These are phyloP conservation scores for Alternaria burnsii DNA, from an alignment of 2,329 filamentous ascomycete species.

Conservation along the genomic window DNA sequence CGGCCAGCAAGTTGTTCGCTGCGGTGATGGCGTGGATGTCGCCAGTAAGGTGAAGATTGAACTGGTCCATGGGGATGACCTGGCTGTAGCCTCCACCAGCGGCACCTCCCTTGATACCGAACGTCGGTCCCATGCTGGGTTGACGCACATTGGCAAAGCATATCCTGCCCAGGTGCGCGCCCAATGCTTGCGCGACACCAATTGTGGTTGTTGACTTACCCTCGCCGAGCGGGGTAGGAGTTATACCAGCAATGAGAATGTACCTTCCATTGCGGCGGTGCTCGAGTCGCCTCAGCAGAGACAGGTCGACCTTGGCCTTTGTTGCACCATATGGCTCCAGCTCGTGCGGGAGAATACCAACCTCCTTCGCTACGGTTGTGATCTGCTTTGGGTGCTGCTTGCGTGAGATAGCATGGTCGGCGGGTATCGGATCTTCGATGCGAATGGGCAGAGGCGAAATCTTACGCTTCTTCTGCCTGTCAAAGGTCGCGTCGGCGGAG, in stretches of 20 bases:
- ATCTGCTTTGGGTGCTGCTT: conserved; percentile 92
- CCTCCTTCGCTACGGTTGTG: conserved; percentile 80
- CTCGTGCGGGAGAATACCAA: conserved; percentile 88
- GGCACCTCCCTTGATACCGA: conserved; percentile 98
- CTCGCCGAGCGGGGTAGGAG: conserved; percentile 93
- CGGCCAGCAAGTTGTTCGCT: conserved; percentile 95
- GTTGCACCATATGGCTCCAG: conserved; percentile 93
- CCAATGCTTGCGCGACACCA: conserved; percentile 90
- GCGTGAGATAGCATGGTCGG: conserved; percentile 91
- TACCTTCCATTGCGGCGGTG: conserved; percentile 92
- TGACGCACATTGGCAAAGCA: conserved; percentile 97
- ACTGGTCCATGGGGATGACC: conserved; percentile 99
- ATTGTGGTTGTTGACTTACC: conserved; percentile 98
- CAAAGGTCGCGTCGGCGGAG: conserved; percentile 81
- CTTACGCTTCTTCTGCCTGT: conserved; percentile 79
- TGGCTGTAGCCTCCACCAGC: conserved; percentile 98
- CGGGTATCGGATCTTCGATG: conserved; percentile 83
- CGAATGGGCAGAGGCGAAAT: conserved; percentile 86
- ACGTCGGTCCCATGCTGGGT: conserved; percentile 95
- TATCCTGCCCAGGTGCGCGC: conserved; percentile 84
- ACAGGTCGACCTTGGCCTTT: conserved; percentile 94
- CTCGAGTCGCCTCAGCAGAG: conserved; percentile 80
- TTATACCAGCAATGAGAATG: conserved; percentile 93
- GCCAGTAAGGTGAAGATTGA: conserved; percentile 96
- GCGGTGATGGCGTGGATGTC: conserved; percentile 98